Evolutionary conservation across 805 yeast genomes (phyloP).

Genomic region (Kodamaea jinghongensis): DNA sequence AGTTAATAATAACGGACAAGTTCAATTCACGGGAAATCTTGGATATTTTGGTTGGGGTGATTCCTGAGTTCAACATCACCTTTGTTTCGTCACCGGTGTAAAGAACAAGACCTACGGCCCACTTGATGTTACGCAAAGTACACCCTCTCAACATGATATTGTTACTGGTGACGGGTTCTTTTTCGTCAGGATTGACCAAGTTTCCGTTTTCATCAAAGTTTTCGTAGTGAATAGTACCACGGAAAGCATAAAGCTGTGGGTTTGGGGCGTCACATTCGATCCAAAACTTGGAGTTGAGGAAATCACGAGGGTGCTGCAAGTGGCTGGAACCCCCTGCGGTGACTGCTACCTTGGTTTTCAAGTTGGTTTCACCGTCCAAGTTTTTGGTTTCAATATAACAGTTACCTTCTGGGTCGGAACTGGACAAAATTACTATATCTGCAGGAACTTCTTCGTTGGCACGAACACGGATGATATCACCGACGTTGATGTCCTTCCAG

Average conservation of each 20-base stretch:
- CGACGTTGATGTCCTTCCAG: constrained; percentile 73
- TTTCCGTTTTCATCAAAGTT: constrained; percentile 31
- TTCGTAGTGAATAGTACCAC: constrained; percentile 61
- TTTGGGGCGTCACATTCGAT: constrained; percentile 75
- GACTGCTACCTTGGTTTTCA: constrained; percentile 53
- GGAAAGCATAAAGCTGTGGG: constrained; percentile 58
- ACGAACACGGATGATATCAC: constrained; percentile 68
- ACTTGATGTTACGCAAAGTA: constrained; percentile 73
- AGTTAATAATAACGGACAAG: constrained; percentile 65
- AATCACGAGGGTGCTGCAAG: constrained; percentile 55
- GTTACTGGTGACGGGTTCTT: constrained; percentile 69
- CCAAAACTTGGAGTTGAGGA: constrained; percentile 56
- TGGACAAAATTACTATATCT: constrained; percentile 60
- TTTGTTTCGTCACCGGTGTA: constrained; percentile 80
- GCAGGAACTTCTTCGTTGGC: constrained; percentile 81
- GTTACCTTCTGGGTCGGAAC: constrained; percentile 66
- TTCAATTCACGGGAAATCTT: constrained; percentile 73
- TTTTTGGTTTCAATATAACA: constrained; percentile 81
- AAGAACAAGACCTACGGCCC: constrained; percentile 75
- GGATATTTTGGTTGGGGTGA: constrained; percentile 74
- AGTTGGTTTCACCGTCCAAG: constrained; percentile 58
- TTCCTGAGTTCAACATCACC: constrained; percentile 77
- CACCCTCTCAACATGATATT: constrained; percentile 74
- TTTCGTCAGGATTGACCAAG: constrained; percentile 34
- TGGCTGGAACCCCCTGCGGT: constrained; percentile 46